Evolutionary conservation across 306 rosid genomes (phyloP), one percentile per base, ranked within the genome.

Genomic region (Acacia crassicarpa): DNA sequence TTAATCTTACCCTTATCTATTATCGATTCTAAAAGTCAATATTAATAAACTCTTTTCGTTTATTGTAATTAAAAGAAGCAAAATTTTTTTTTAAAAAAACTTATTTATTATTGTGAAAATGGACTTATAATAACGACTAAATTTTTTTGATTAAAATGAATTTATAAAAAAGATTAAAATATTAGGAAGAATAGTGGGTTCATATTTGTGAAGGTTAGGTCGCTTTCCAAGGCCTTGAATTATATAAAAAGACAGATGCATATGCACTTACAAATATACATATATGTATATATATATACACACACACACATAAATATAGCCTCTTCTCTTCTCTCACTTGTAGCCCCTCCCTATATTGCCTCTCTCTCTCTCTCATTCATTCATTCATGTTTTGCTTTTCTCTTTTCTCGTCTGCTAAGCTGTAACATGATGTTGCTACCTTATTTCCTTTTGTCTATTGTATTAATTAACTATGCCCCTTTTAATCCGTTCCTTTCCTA

Each of bases 341-440:
- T 61, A 25, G 17, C 67, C 67, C 17, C 35, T 12, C 67, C 35
- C 66, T 23, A 59, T 19, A 15, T 11, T 3, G 27, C 65, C 3
- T 58, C 32, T 38, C 65, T 8, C 59, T 17, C 19, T 53, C 61
- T 17, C 6, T 51, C 54, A 51, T 51, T 53, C 63, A 8, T 58
- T 58, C 65, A 20, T 56, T 56, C 62, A 19, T 19, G 62, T 56
- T n/a, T n/a, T n/a, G 4, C 62, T 56, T 56, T 53, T 25, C 27
- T 13, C n/a, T 20, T 56, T 54, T 48, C 53, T 48, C 19, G 5
- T 49, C 15, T 76, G 86, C 87, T 85, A 82, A 86, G 82, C 86
- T 61, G 67, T 61, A 25, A 61, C 17, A 61, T 61, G 25, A 25
- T 61, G 5, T 88, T 58, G 30, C 30, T 22, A 3, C 5, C 66